Conservation (phyloP, 1,284 basidiomycete genomes). For the Fomes fomentarius region DNA sequence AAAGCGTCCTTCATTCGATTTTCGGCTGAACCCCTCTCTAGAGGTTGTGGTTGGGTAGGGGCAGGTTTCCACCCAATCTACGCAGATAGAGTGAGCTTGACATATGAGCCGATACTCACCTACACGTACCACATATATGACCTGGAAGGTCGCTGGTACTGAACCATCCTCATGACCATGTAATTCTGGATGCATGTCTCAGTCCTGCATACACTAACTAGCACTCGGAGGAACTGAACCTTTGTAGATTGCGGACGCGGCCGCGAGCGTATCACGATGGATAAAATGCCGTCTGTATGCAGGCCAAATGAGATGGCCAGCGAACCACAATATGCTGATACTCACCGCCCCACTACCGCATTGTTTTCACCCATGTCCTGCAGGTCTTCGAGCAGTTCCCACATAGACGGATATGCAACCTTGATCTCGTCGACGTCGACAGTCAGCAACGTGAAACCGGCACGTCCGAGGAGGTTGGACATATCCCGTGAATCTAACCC, state of each 20-base stretch:
- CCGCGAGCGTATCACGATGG: slow-evolving; percentile 86
- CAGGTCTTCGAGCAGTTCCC: slow-evolving; percentile 94
- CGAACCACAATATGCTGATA: neutral
- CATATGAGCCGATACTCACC: neutral
- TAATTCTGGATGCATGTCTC: slow-evolving; percentile 55
- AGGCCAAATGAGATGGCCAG: neutral
- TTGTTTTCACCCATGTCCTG: slow-evolving; percentile 97
- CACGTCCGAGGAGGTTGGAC: slow-evolving; percentile 89
- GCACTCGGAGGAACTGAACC: slow-evolving; percentile 46
- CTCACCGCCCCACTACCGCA: slow-evolving; percentile 81
- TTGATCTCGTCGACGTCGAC: slow-evolving; percentile 95
- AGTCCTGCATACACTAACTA: neutral
- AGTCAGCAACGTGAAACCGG: slow-evolving; percentile 93
- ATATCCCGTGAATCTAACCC: slow-evolving; percentile 85
- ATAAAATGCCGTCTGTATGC: slow-evolving; percentile 64
- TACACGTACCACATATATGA: slow-evolving; percentile 86
- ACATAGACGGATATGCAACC: slow-evolving; percentile 93
- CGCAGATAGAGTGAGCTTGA: neutral
- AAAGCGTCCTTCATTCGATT: slow-evolving; percentile 84
- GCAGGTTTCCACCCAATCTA: slow-evolving; percentile 99
- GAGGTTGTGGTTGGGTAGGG: slow-evolving; percentile 81
- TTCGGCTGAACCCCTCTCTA: slow-evolving; percentile 84
- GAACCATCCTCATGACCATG: slow-evolving; percentile 84
- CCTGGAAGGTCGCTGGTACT: slow-evolving; percentile 94
- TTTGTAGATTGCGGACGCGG: slow-evolving; percentile 93